A percentile compares a stretch with the other conserved stretches of the same genome.
phyloP scores from a whole-genome alignment of 148 eudicot genomes.

The Camellia granthamiana region DNA sequence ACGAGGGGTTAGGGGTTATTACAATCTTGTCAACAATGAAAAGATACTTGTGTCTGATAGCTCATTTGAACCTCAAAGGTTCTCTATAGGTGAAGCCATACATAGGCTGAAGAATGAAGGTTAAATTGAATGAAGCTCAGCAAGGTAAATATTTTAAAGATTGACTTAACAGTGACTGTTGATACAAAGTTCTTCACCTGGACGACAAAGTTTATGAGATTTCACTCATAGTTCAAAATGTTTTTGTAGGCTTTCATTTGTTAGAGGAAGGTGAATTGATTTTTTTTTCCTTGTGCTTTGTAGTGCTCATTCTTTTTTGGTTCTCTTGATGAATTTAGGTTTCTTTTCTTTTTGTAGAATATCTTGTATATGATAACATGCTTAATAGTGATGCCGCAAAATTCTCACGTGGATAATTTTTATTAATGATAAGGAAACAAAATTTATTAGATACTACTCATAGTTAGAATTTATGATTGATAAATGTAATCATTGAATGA shows the following conservation, averaged over 20 bases:
- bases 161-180: neutral
- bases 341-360: neutral
- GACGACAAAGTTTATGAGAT: too few relatives aligned
- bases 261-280: too few relatives aligned
- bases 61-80: neutral
- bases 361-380: neutral
- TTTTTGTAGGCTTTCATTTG: neutral
- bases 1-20: neutral
- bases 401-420: neutral
- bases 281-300: neutral
- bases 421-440: neutral
- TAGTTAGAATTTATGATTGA: neutral
- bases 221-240: too few relatives aligned
- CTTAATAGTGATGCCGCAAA: too few relatives aligned
- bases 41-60: neutral
- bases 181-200: too few relatives aligned
- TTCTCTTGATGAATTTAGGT: neutral
- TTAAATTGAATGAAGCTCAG: neutral
- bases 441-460: neutral
- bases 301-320: neutral
- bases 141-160: neutral
- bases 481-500: constrained; percentile 1
- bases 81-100: neutral
- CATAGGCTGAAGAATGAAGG: neutral
- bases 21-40: neutral